Base-by-base conservation (phyloP, 2,329 filamentous ascomycete genomes). In the Alternaria metachromatica region DNA sequence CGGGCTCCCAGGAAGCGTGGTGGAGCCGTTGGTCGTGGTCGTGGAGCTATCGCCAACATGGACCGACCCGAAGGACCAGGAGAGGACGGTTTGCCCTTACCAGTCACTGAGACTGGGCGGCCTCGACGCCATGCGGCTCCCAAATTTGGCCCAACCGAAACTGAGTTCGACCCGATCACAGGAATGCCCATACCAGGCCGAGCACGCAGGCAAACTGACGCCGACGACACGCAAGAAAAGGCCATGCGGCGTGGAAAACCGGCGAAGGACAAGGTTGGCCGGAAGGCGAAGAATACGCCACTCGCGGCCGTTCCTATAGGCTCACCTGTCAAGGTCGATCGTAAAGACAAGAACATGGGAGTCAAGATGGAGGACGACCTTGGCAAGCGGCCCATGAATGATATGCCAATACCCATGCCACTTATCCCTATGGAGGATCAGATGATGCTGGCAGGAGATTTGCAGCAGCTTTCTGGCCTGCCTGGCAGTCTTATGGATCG, bases 61-160 rank as follows among this genome's bases (percentile, higher is more conserved):
- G 77, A 78, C 58, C 71, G 78, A 60, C 66, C 81, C 74, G 70
- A 84, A 80, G 41, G 73, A 69, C 63, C 78, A 72, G 68, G 77
- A 64, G 75, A 80, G 37, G 81, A 82, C 60, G 78, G 77, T 13
- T 67, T 78, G 18, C 78, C 80, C 12, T 72, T 78, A 33, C 72
- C 79, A 37, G 72, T 83, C 18, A 85, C 83, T 26, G 84, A 85
- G 46, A 83, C 78, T 68, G 84, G 84, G 48, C 78, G 84, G 53
- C 84, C 85, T 13, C 82, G 83, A 60, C 80, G 85, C 53, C 84
- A 83, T 46, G 85, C 85, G 25, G 92, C 92, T 11, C 92, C 92
- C 4, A 92, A 89, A 0, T 94, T 90, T 82, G 88, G 87, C 45
- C 90, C 92, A 72, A 83, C 83, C 26, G 86, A 90, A 59, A 80